These are phyloP conservation scores for Panicum virgatum DNA, from an alignment of 202 grass and related monocot species.

Conservation along the genomic window DNA sequence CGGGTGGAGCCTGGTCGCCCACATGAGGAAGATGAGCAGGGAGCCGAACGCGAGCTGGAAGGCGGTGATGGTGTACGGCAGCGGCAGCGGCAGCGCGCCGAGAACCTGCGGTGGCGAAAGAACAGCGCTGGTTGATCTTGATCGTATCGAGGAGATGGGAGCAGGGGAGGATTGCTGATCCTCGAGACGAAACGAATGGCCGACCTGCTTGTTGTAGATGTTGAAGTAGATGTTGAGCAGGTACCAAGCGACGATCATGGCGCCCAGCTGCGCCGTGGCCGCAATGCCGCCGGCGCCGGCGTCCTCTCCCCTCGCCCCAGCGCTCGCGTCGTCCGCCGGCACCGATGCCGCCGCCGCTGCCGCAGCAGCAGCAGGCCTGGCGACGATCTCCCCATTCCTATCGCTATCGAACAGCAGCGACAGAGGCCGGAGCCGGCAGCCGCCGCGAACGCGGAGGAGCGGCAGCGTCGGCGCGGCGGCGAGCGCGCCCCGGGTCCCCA, in stretches of 20 bases:
- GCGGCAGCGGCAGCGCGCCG: constrained; percentile 38
- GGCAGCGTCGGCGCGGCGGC: background rate
- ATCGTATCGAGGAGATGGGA: background rate
- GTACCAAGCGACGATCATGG: constrained; percentile 68
- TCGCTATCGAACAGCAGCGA: constrained; percentile 7
- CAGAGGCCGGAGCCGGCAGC: background rate
- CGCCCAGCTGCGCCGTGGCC: constrained; percentile 42
- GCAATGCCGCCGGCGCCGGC: background rate
- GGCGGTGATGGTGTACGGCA: constrained; percentile 66
- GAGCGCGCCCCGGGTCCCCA: background rate
- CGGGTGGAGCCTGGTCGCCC: constrained; percentile 54
- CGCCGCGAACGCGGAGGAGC: background rate
- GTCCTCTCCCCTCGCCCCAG: background rate
- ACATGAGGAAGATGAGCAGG: constrained; percentile 64
- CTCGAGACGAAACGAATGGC: background rate
- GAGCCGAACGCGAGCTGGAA: constrained; percentile 73
- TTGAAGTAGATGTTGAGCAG: constrained; percentile 85
- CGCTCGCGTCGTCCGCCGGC: background rate
- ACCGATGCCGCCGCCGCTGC: background rate
- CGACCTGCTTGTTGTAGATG: constrained; percentile 83
- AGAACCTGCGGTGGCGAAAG: constrained; percentile 40
- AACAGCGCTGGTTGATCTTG: background rate
- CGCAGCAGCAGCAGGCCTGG: background rate
- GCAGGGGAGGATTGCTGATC: background rate
- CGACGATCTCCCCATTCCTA: constrained; percentile 6